Base-by-base conservation (phyloP, 2,329 filamentous ascomycete genomes). In the Ceratocystis albifundus region DNA sequence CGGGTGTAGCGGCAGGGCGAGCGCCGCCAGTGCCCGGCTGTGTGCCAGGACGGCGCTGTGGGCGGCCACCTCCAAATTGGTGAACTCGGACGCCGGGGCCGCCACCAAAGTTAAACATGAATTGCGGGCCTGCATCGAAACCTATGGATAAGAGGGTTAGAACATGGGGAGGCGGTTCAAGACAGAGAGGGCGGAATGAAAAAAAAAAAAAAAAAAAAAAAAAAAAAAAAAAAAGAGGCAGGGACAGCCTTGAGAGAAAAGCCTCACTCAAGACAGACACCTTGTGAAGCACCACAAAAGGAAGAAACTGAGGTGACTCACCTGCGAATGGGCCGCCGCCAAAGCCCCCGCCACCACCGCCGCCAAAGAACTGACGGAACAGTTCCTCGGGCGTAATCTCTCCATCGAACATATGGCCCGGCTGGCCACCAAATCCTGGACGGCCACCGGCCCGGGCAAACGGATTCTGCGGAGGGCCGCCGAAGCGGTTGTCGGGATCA, bases 311-410 rank as follows among this genome's bases (percentile, higher is more conserved):
- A 20, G 45, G 45, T 48, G 17, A 63, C 74, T 74, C 69, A 79
- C 75, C 76, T 72, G 74, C 80, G 72, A 80, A 79, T 3, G 74
- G 75, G 74, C 74, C 81, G 75, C 77, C 83, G 78, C 88, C 88
- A 73, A 89, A 86, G n/a, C n/a, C n/a, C 17, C 83, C 82, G 65
- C 85, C 85, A 67, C 88, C 85, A 61, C 84, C 87, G 53, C 89
- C 91, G 61, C 90, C 90, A 79, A 99, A 99, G 82, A 99, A 99
- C 69, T 93, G 85, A 74, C 93, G 87, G 78, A 99, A 99, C 80
- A 99, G 84, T 76, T 99, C 94, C 76, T 99, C 94, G 0, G 94
- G 92, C 65, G 89, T 96, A 71, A 99, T 89, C 74, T 97, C 93
- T 68, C 94, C 91, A 66, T 94, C 89, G 76, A 88, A 96, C 80